These are phyloP conservation scores for Penstemon barbatus DNA, from an alignment of 257 asterid genomes.

Conservation along the genomic window DNA sequence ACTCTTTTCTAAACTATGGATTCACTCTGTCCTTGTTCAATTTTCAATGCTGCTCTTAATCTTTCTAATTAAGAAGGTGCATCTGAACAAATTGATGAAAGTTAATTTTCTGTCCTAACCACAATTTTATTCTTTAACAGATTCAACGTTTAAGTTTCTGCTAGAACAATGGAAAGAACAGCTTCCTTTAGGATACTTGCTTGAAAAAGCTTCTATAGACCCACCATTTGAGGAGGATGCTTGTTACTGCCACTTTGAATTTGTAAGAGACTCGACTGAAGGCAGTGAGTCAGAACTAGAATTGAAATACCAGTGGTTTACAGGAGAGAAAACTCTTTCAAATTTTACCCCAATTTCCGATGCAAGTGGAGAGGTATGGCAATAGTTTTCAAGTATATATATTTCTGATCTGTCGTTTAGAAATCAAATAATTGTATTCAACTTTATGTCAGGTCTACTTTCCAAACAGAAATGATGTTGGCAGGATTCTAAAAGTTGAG, in stretches of 20 bases:
- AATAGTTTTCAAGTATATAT: slow-evolving; percentile 25
- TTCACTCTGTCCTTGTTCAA: slow-evolving; percentile 11
- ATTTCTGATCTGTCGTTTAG: slow-evolving; percentile 7
- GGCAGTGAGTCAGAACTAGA: slow-evolving; percentile 44
- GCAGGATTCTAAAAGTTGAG: slow-evolving; percentile 83
- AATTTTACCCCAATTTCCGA: slow-evolving; percentile 65
- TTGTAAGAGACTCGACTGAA: slow-evolving; percentile 61
- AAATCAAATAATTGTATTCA: slow-evolving; percentile 12
- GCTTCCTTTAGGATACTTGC: slow-evolving; percentile 80
- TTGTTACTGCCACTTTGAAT: slow-evolving; percentile 85
- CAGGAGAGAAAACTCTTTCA: slow-evolving; percentile 73
- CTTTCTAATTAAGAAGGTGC: not conserved
- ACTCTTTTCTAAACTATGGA: slow-evolving; percentile 13
- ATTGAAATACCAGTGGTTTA: slow-evolving; percentile 86
- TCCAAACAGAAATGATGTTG: slow-evolving; percentile 74
- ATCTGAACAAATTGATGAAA: not conserved
- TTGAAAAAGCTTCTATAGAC: slow-evolving; percentile 68
- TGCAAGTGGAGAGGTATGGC: slow-evolving; percentile 75
- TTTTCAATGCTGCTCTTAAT: not conserved
- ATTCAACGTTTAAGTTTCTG: slow-evolving; percentile 84
- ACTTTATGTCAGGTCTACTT: slow-evolving; percentile 60
- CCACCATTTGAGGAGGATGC: slow-evolving; percentile 93
- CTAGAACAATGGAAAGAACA: slow-evolving; percentile 96
- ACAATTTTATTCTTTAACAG: slow-evolving; percentile 43
- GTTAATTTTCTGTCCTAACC: slow-evolving; percentile 14